Percentiles rank a stretch among this genome's conserved stretches.
Conservation (phyloP, 108 stramenopile genomes). For the Bacterosira constricta region DNA sequence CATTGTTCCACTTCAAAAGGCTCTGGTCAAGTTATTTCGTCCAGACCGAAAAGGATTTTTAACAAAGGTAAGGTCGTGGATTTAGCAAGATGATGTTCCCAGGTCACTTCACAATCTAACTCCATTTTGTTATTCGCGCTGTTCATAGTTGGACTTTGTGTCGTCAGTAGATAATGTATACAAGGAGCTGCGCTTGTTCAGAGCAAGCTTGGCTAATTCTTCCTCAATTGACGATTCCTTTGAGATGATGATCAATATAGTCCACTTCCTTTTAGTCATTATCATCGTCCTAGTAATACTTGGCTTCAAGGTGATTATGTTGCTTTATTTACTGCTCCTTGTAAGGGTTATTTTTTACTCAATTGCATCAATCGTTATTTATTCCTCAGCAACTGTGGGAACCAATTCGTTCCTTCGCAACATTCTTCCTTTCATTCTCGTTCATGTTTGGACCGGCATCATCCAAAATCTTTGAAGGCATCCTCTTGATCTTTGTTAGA, state of each 20-base stretch:
- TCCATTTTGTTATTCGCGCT: background rate
- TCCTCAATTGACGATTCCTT: constrained; percentile 57
- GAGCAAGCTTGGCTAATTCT: constrained; percentile 48
- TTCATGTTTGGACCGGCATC: constrained; percentile 68
- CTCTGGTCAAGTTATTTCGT: constrained; percentile 61
- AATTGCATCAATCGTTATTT: no score
- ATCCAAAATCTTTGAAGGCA: constrained; percentile 63
- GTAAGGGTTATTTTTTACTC: no score
- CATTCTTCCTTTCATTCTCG: constrained; percentile 55
- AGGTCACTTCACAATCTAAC: constrained; percentile 29
- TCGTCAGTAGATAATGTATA: constrained; percentile 53
- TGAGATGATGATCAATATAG: constrained; percentile 60
- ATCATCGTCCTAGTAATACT: constrained; percentile 52
- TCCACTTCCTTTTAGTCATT: constrained; percentile 51
- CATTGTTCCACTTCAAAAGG: no score
- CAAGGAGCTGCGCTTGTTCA: constrained; percentile 59
- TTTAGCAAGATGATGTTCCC: constrained; percentile 42
- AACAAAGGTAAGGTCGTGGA: no score
- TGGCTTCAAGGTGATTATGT: no score
- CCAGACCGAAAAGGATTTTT: constrained; percentile 65
- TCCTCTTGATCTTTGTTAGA: constrained; percentile 62
- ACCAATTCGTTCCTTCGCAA: constrained; percentile 53
- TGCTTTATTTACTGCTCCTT: no score
- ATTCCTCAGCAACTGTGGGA: no score
- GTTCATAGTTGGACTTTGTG: constrained; percentile 45